Base-by-base conservation (phyloP, 305 asterid genomes). In the Solanum hybrid region DNA sequence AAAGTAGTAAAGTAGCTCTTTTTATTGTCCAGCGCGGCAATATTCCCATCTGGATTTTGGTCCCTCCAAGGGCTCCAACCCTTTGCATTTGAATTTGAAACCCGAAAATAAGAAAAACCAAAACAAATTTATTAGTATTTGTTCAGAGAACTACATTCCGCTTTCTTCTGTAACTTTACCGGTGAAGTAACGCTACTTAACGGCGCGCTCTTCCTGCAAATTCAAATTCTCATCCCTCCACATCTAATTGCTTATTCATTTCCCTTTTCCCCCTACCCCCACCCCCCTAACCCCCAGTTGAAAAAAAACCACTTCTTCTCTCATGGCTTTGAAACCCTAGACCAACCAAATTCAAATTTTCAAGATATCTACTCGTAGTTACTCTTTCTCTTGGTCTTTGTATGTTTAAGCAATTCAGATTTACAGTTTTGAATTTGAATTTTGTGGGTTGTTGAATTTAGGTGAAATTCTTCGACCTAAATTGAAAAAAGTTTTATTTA, bases 21-120 rank as follows among this genome's bases (percentile, higher is more conserved):
- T 6, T 29, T 7, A 35, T n/a, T 14, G 51, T 64, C 32, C 89
- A 46, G 86, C 89, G 90, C 86, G 85, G 86, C 86, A 81, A 81
- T 81, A 81, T 42, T 81, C 69, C 71, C 37, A 81, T 81, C 71
- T 81, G 36, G 86, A 42, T 40, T 75, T 81, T 81, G 86, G 86
- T 81, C 86, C 92, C 90, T 90, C 90, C 90, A 85, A 31, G 81
- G 81, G 81, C 42, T 76, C 86, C 90, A 92, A 89, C 91, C 92
- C 42, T 80, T 40, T 10, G 71, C 79, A 42, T 94, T 94, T 92
- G 95, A 94, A 94, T 94, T 94, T 94, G 93, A 93, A 93, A 94
- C 56, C 10, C 20, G 26, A 76, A 16, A 16, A 71, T 26, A 38
- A 89, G 85, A 7, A 40, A 51, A 90, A 51, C 7, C 24, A 79